Evolutionary conservation across 805 yeast species (phyloP), one percentile per base, ranked within the genome.

Genomic region (Kregervanrija pseudodelftensis): DNA sequence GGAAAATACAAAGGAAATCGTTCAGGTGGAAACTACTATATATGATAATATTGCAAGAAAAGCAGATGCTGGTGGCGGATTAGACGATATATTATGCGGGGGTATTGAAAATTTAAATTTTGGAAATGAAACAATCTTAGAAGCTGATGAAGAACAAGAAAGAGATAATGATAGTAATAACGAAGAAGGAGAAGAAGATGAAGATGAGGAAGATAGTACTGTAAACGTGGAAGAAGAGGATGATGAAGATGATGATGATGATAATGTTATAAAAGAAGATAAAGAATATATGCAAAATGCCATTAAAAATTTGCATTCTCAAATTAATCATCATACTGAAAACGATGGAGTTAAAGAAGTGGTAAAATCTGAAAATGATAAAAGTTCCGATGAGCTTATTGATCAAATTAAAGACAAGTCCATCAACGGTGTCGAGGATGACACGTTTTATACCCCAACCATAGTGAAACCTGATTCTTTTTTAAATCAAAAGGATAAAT

Each of bases 1-100:
- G 39, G 61, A 65, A 14, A 69, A 72, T 42, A 72, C 86, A 1
- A 82, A 87, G 1, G 72, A 83, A 1, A 68, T 84, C 5, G 80
- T 86, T 2, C 67, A 87, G 41, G 90, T 93, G 2, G 91, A 88
- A 58, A 78, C 88, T 13, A 93, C 86, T 54, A 78, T 87, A 14
- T 79, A 77, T 53, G 95, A 85, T 55, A 82, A 84, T 28, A 78
- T 88, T 16, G 95, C 95, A 0, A 71, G 79, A 45, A 88, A 88
- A 57, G 93, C 95, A 4, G 82, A 89, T 86, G 74, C 83, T 4
- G 95, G 95, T 11, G 93, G 91, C 28, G 95, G 95, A 0, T 65
- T 88, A 32, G 95, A 87, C 56, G 80, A 75, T 22, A 16, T 57
- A 16, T 15, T 57, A 39, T 49, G 48, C 11, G 33, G 13, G 11